Conservation (phyloP, 139 green algal species). For the Closterium sp. region DNA sequence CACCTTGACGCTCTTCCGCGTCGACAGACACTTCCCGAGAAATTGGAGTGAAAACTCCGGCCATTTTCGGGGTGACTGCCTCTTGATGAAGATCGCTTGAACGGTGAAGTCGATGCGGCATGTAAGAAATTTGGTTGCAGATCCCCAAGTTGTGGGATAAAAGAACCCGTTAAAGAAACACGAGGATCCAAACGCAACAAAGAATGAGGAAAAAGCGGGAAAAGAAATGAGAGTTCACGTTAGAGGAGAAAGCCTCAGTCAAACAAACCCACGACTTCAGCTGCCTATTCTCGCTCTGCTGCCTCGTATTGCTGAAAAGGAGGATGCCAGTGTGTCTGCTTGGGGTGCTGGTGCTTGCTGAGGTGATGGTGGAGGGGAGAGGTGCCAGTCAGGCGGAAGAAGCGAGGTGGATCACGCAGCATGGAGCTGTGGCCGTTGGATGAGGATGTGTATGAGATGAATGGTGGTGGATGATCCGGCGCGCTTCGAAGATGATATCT, state of each 20-base stretch:
- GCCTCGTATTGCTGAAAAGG: no score
- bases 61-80: not conserved
- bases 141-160: not conserved
- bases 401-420: not conserved
- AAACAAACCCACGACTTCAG: no score
- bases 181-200: not conserved
- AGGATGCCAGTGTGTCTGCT: no score
- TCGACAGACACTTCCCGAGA: not conserved
- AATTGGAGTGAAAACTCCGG: not conserved
- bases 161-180: no score
- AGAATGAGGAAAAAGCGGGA: not conserved
- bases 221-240: not conserved
- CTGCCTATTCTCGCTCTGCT: no score
- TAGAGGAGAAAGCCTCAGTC: not conserved
- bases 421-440: not conserved
- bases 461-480: not conserved
- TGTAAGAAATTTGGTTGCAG: not conserved
- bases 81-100: not conserved
- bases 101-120: not conserved
- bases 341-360: no score
- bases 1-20: not conserved
- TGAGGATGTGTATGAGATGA: not conserved
- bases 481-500: not conserved
- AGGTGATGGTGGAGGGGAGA: not conserved
- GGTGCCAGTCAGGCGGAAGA: not conserved